Conservation (phyloP, 148 eudicot genomes). For the Vaccinium corymbosum region DNA sequence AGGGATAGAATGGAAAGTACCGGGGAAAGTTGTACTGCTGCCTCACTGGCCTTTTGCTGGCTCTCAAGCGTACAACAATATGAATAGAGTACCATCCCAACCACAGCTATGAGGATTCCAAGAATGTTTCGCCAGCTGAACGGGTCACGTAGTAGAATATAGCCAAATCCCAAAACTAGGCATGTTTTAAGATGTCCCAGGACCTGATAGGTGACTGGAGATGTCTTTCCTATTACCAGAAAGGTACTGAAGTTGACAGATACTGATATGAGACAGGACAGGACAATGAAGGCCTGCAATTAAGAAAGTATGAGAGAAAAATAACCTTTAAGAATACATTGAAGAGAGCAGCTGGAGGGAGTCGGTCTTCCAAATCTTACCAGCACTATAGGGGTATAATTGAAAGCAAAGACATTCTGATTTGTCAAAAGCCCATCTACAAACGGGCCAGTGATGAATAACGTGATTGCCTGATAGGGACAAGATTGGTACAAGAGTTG, state of each 20-base stretch:
- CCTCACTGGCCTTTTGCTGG: conserved; percentile 60
- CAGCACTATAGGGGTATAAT: conserved; percentile 71
- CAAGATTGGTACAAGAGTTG: conserved; percentile 91
- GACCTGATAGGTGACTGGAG: conserved; percentile 95
- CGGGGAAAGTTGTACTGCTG: conserved; percentile 55
- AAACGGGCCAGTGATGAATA: conserved; percentile 79
- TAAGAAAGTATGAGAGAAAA: background rate
- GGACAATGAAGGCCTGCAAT: conserved; percentile 74
- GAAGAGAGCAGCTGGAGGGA: background rate
- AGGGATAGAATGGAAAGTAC: conserved; percentile 29
- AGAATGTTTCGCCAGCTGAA: conserved; percentile 86
- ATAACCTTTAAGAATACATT: background rate
- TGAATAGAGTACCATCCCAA: conserved; percentile 84
- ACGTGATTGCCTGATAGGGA: conserved; percentile 81
- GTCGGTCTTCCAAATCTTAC: conserved; percentile 30
- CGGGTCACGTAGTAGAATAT: conserved; percentile 71
- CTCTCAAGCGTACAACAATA: conserved; percentile 63
- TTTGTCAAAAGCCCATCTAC: conserved; percentile 78
- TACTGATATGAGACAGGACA: conserved; percentile 83
- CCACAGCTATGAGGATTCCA: conserved; percentile 75
- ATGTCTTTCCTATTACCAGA: conserved; percentile 93
- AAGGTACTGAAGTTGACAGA: conserved; percentile 95
- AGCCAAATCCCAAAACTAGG: conserved; percentile 87
- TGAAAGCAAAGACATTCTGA: conserved; percentile 78
- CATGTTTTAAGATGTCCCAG: conserved; percentile 93